Evolutionary conservation across 106 monocot species (phyloP), one percentile per base, ranked within the genome.

Genomic region (Dendrobium chrysotoxum): DNA sequence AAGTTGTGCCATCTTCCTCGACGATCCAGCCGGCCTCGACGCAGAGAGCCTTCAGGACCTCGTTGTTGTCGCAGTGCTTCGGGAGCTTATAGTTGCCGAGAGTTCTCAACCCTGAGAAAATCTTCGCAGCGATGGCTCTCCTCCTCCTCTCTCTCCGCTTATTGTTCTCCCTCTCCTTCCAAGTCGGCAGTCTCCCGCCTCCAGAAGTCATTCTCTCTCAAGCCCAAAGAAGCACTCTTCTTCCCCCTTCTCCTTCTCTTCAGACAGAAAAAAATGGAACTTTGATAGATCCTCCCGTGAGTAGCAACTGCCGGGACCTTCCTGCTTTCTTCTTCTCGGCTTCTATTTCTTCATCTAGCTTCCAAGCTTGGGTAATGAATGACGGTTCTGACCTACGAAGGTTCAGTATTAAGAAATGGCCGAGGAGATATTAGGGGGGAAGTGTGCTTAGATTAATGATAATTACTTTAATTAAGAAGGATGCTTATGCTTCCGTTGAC

Each of bases 151-250:
- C 86, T 70, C 86, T 79, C 77, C 83, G 46, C 83, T 83, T 80
- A 68, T 86, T 86, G 82, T 86, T 86, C 86, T 86, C 86, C 75
- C 86, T 86, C 80, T 86, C 86, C 77, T 80, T 86, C 86, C 80
- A 80, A 28, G 86, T 83, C 58, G 86, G 83, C 71, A 80, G 50
- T 75, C 86, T 18, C 6, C 80, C 79, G 45, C 83, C 83, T 45
- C 73, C 73, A 1, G 61, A 61, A 61, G 61, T 7, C 61, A 61
- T 61, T 8, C 23, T 23, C 61, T 20, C 61, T 8, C 61, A n/a
- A n/a, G n/a, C 61, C 23, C n/a, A 0, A 61, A n/a, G n/a, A 25
- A 61, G 61, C 7, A 20, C 61, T 61, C 61, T 61, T 61, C 61
- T 61, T 23, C 61, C 8, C 23, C n/a, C n/a, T 23, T 23, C 61